phyloP scores from a whole-genome alignment of 495 filamentous ascomycete genomes.

The Xylaria grammica region DNA sequence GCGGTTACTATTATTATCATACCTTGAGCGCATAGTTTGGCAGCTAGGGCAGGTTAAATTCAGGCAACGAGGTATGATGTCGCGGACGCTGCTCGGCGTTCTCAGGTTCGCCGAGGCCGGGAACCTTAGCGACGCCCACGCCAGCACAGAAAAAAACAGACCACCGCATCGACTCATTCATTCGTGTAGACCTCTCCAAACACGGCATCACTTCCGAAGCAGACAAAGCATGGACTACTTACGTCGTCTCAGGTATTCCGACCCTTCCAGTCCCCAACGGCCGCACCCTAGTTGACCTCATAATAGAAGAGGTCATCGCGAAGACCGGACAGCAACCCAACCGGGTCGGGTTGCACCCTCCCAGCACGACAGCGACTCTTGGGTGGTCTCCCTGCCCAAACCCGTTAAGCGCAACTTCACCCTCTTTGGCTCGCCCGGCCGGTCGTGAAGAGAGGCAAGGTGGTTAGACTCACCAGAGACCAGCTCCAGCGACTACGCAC shows the following conservation, averaged over 20 bases:
- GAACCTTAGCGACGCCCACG: no score
- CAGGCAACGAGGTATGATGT: no score
- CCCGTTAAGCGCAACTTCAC: neutral
- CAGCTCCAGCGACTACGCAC: neutral
- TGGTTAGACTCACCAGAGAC: neutral
- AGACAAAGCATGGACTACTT: neutral
- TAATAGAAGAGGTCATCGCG: neutral
- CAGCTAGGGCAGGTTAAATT: no score
- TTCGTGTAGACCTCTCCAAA: no score
- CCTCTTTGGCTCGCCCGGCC: slow-evolving; percentile 9
- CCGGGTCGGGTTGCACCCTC: neutral
- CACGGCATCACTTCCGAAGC: neutral
- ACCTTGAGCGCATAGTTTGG: no score
- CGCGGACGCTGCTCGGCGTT: no score
- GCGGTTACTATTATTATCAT: no score
- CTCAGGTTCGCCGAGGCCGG: no score
- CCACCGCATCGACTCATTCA: no score
- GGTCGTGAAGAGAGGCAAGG: neutral
- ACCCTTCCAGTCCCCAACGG: neutral
- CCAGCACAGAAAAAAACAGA: no score
- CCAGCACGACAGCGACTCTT: neutral
- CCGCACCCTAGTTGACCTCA: neutral
- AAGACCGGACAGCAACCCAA: neutral
- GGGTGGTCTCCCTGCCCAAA: slow-evolving; percentile 4
- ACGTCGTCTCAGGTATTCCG: neutral